Evolutionary conservation across 441 rosid genomes (phyloP), one percentile per base, ranked within the genome.

Genomic region (Arabidopsis hybrid): DNA sequence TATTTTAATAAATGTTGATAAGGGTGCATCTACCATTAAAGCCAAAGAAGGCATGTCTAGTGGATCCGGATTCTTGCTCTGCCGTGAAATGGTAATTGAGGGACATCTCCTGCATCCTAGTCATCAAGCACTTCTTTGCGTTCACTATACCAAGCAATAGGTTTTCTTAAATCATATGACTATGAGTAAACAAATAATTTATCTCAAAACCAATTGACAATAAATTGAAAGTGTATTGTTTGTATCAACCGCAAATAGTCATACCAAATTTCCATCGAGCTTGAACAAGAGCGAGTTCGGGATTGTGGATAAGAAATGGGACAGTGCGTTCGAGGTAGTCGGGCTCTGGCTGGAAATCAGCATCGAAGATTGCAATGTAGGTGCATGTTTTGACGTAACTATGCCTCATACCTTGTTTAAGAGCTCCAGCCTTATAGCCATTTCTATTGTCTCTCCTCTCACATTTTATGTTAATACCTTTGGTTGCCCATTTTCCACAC

Each of bases 301-400:
- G 76, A 74, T 88, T 88, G 72, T 86, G 84, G 6, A 81, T 77
- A 2, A 88, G 87, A 65, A 84, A 88, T 1, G 93, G 93, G 12
- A 88, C 57, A 60, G 87, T 62, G 6, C 89, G 89, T 79, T 71
- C 58, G 1, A 88, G 87, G 69, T 77, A 88, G 61, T 88, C 88
- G 0, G 93, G 87, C 46, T 88, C 87, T 4, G 93, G 93, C 58
- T 85, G 88, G 69, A 89, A 89, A 78, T 89, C 93, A 0, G 93
- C 93, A 65, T 89, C 14, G 32, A 88, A 88, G 71, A 88, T 85
- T 16, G 87, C 81, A 1, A 87, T 87, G 11, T 68, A 82, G 62
- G 84, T 84, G 8, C 91, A 87, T 11, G 72, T 84, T 39, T 81
- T 84, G 8, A 87, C 88, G 40, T 87, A 87, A 74, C 77, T 74